Base-by-base conservation (phyloP, 805 yeast species). In the Metschnikowia anglica region DNA sequence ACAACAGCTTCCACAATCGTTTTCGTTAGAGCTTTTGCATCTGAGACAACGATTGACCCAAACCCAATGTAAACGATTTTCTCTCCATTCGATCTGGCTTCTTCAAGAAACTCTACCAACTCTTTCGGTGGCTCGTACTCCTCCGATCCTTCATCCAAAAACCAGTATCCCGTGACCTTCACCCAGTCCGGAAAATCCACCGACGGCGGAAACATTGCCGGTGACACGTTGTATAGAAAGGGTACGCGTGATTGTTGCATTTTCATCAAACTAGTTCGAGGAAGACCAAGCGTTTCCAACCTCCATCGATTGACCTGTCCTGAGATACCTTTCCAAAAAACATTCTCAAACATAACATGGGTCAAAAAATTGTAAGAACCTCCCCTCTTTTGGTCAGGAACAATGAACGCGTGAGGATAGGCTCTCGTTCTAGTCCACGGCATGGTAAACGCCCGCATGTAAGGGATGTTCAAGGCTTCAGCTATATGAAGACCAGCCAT, bases 401-500 rank as follows among this genome's bases (percentile, higher is more conserved):
- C 96, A 59, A 90, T 80, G 51, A 91, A 89, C 0, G 98, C 97
- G 70, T 91, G 97, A 1, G 97, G 97, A 59, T 91, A 91, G 0
- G 97, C 95, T 52, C 95, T 74, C 0, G 98, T 90, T 47, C 96
- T 68, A 0, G 97, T 88, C 98, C 98, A 91, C 0, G 98, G 98
- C 98, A 91, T 91, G 0, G 98, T 91, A 60, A 91, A 91, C 0
- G 97, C 97, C 55, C 97, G 73, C 69, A 87, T 85, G 60, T 91
- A 91, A 0, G 98, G 96, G 43, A 91, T 85, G 16, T 81, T 79
- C 44, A 91, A 64, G 1, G 95, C 95, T 61, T 91, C 98, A 3
- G 98, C 97, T 44, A 91, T 86, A 56, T 91, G 98, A 35, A 90
- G 78, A 8, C 98, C 98, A 12, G 85, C 90, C 90, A 91, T 89